These are phyloP conservation scores for Aspergillus egyptiacus DNA, from an alignment of 495 filamentous ascomycete genomes.

Conservation along the genomic window DNA sequence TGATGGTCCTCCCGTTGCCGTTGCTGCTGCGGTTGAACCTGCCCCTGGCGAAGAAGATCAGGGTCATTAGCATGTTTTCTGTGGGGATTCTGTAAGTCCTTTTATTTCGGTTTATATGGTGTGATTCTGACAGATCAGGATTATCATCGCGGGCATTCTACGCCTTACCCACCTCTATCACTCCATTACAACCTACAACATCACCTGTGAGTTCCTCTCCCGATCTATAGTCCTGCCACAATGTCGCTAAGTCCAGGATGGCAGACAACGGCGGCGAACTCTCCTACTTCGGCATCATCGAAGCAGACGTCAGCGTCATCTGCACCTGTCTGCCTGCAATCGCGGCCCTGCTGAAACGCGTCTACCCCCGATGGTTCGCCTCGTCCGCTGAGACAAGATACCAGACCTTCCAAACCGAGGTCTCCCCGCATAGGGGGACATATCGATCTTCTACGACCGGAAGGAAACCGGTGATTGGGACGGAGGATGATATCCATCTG, in stretches of 20 bases:
- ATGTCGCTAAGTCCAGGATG: background rate
- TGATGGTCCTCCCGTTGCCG: slow-evolving; percentile 5
- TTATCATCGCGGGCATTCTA: background rate
- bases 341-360: background rate
- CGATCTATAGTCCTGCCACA: background rate
- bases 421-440: background rate
- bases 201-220: background rate
- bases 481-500: background rate
- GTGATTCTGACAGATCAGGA: no score
- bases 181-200: slow-evolving; percentile 4
- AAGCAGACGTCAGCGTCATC: slow-evolving; percentile 5
- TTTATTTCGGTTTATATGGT: background rate
- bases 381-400: background rate
- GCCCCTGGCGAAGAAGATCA: slow-evolving; percentile 3
- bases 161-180: background rate
- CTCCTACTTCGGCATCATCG: slow-evolving; percentile 7
- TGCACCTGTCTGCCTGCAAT: slow-evolving; percentile 6
- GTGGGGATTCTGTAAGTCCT: slow-evolving; percentile 3
- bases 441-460: background rate
- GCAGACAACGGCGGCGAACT: slow-evolving; percentile 7
- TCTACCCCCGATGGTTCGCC: background rate
- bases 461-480: background rate
- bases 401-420: background rate
- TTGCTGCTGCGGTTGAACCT: background rate
- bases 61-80: slow-evolving; percentile 1